These are phyloP conservation scores for Antrodiella citrinella DNA, from an alignment of 768 basidiomycete species.

Conservation along the genomic window DNA sequence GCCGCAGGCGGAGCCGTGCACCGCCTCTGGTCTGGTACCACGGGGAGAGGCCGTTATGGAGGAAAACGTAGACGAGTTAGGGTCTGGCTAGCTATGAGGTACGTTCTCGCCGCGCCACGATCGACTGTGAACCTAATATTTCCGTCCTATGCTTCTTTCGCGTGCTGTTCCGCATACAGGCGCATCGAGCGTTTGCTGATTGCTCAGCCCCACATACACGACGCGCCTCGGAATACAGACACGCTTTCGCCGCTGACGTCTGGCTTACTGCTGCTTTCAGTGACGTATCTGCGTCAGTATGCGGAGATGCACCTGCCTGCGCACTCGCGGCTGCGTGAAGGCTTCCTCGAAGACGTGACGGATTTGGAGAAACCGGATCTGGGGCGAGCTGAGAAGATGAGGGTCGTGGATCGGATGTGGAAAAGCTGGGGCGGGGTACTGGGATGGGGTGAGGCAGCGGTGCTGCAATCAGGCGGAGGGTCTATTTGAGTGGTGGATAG, in stretches of 20 bases:
- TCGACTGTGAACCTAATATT: background rate
- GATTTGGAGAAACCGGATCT: constrained; percentile 74
- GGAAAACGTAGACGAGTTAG: constrained; percentile 43
- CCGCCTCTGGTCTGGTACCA: constrained; percentile 41
- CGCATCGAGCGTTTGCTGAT: constrained; percentile 65
- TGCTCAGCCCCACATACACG: constrained; percentile 30
- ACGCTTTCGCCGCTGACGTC: constrained; percentile 50
- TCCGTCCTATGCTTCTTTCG: background rate
- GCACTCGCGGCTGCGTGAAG: constrained; percentile 56
- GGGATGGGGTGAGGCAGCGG: constrained; percentile 39
- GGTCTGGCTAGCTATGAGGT: constrained; percentile 74
- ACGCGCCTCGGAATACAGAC: constrained; percentile 1
- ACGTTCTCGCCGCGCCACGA: constrained; percentile 4
- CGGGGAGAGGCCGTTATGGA: constrained; percentile 46
- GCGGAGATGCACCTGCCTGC: constrained; percentile 49
- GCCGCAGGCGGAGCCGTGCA: constrained; percentile 46
- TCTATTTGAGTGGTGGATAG: background rate
- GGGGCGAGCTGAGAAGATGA: constrained; percentile 61
- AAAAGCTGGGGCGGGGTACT: constrained; percentile 70
- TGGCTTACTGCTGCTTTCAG: constrained; percentile 65
- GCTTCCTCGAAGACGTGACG: constrained; percentile 78
- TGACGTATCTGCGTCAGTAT: constrained; percentile 58
- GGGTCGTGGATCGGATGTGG: constrained; percentile 84
- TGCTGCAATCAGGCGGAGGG: background rate
- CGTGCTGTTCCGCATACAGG: constrained; percentile 23